These are phyloP conservation scores for Botryotinia narcissicola DNA, from an alignment of 2,329 filamentous ascomycete genomes.

Conservation along the genomic window DNA sequence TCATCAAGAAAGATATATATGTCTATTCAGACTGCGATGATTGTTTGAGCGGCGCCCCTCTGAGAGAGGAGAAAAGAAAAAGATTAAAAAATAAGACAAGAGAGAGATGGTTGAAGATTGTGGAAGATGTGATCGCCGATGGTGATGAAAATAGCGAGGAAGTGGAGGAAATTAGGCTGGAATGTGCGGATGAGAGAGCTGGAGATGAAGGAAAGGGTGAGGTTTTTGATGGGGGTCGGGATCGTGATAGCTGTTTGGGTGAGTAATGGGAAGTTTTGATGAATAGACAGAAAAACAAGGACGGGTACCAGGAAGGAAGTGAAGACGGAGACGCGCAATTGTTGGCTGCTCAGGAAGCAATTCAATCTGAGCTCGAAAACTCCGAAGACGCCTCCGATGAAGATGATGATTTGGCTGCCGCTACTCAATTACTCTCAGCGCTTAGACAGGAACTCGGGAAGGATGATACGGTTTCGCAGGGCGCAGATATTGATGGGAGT, in stretches of 20 bases:
- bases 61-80: neutral
- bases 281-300: neutral
- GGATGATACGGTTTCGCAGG: neutral
- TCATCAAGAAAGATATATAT: neutral
- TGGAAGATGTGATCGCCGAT: neutral
- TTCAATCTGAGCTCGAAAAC: neutral
- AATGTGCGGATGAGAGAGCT: neutral
- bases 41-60: neutral
- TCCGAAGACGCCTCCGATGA: neutral
- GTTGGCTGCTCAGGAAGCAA: neutral
- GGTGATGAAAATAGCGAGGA: neutral
- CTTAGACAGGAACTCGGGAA: neutral
- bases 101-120: neutral
- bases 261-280: neutral
- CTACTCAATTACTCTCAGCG: neutral
- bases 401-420: neutral
- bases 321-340: neutral
- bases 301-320: no score
- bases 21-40: neutral
- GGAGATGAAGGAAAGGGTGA: neutral
- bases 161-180: neutral
- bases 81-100: neutral
- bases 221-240: neutral
- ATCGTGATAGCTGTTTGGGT: neutral
- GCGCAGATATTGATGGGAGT: neutral